Percentiles rank a stretch among this genome's conserved stretches.
Evolutionary conservation across 176 grass and related monocot species (phyloP).

Genomic region (bread wheat (Triticum aestivum)): IWGSC_CS_RefSeq_v2.1 NC_057811.1:401120759-401121258

Average conservation of each 20-base stretch:
- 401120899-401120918: constrained; percentile 47
- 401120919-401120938: constrained; percentile 14
- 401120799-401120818: not conserved
- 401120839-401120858: not conserved
- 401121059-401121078: constrained; percentile 7
- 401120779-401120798: not conserved
- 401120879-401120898: constrained; percentile 53
- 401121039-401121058: constrained; percentile 49
- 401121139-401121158: constrained; percentile 72
- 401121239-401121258: not conserved
- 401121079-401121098: constrained; percentile 28
- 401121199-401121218: constrained; percentile 86
- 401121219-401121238: constrained; percentile 55
- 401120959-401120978: constrained; percentile 5
- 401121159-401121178: constrained; percentile 81
- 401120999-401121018: constrained; percentile 38
- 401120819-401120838: not conserved
- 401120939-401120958: constrained; percentile 21
- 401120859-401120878: constrained; percentile 44
- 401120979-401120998: constrained; percentile 32
- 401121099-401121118: constrained; percentile 38
- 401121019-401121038: constrained; percentile 47
- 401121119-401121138: constrained; percentile 51
- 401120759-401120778: not conserved
- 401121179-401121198: constrained; percentile 73